These are phyloP conservation scores for Hanseniaspora uvarum DNA, from an alignment of 1,139 yeast genomes.

Conservation along the genomic window DNA sequence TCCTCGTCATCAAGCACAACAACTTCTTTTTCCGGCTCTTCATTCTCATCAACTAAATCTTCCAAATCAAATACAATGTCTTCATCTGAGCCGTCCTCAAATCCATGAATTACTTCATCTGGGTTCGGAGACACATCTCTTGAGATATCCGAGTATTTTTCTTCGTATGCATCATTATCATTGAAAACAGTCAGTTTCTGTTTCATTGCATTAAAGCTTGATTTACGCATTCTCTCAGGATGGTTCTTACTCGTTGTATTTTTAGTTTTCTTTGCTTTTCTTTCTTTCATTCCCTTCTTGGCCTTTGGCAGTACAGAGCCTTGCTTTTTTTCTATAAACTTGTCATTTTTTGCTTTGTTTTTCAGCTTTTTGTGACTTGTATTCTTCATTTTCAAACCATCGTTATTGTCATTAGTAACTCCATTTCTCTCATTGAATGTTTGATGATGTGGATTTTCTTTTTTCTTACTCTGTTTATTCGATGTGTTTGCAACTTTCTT, in stretches of 20 bases:
- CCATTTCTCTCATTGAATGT: constrained; percentile 9
- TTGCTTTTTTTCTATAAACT: constrained; percentile 7
- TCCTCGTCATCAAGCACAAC: neutral
- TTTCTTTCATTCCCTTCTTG: constrained; percentile 14
- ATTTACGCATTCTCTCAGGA: constrained; percentile 26
- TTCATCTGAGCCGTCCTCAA: constrained; percentile 19
- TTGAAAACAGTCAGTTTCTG: constrained; percentile 27
- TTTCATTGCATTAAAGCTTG: constrained; percentile 27
- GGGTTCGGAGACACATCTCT: constrained; percentile 25
- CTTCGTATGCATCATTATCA: constrained; percentile 17
- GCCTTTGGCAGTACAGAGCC: neutral
- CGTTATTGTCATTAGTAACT: neutral
- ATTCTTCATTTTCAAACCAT: constrained; percentile 8
- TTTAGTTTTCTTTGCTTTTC: constrained; percentile 2
- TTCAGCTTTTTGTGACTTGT: constrained; percentile 6
- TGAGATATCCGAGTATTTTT: constrained; percentile 12
- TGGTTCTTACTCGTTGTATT: constrained; percentile 11
- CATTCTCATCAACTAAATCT: constrained; percentile 17
- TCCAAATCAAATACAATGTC: constrained; percentile 15
- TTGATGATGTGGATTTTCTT: constrained; percentile 4
- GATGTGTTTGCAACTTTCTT: neutral
- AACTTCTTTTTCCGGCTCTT: constrained; percentile 20
- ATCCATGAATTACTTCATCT: constrained; percentile 16
- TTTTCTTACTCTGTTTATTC: constrained; percentile 4
- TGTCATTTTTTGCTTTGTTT: constrained; percentile 12